phyloP scores from a whole-genome alignment of 2,329 filamentous ascomycete genomes.

The Hymenoscyphus albidus region DNA sequence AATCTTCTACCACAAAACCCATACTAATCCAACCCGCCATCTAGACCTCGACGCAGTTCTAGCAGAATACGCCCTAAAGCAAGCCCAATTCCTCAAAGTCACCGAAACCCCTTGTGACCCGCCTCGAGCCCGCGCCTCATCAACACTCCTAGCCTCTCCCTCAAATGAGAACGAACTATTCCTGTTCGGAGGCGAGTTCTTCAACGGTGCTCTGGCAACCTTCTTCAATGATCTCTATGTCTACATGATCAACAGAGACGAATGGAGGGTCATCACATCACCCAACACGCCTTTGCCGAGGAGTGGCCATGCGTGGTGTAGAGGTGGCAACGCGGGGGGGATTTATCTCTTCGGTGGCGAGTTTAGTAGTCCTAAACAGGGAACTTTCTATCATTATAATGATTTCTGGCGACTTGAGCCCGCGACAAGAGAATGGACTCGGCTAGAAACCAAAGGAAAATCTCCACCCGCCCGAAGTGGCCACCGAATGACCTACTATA shows the following conservation, averaged over 20 bases:
- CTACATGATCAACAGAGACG: slow-evolving; percentile 76
- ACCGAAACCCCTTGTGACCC: slow-evolving; percentile 74
- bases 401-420: slow-evolving; percentile 96
- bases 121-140: slow-evolving; percentile 73
- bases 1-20: too few relatives aligned
- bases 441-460: slow-evolving; percentile 75
- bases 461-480: slow-evolving; percentile 82
- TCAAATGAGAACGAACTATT: slow-evolving; percentile 83
- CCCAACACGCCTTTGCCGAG: slow-evolving; percentile 89
- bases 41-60: slow-evolving; percentile 84
- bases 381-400: slow-evolving; percentile 98
- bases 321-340: slow-evolving; percentile 74
- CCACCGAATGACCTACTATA: slow-evolving; percentile 94
- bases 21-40: too few relatives aligned
- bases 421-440: slow-evolving; percentile 80
- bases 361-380: slow-evolving; percentile 94
- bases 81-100: slow-evolving; percentile 91
- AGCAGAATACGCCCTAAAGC: slow-evolving; percentile 86
- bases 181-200: slow-evolving; percentile 92
- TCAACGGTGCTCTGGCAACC: slow-evolving; percentile 80
- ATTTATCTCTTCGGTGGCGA: slow-evolving; percentile 95
- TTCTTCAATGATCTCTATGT: slow-evolving; percentile 66
- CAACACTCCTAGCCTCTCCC: slow-evolving; percentile 80
- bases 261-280: slow-evolving; percentile 86
- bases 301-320: slow-evolving; percentile 91